Evolutionary conservation across 1,284 basidiomycete species (phyloP).

Genomic region (Ceratobasidium sp.): DNA sequence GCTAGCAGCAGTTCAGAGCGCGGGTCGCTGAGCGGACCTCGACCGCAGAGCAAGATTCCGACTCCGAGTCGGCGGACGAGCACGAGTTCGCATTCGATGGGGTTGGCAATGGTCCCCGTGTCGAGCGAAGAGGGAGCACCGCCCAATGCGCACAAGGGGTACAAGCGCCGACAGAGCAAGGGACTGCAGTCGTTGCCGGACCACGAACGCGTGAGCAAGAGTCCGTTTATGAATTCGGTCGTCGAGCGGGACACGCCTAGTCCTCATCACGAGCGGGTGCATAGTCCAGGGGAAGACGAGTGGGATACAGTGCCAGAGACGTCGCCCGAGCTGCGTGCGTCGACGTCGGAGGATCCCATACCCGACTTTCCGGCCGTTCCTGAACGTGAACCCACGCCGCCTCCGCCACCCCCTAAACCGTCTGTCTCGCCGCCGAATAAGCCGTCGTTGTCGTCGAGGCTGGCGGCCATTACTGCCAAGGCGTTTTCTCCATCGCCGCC

Average conservation of each 20-base stretch:
- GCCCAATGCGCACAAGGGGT: conserved; percentile 48
- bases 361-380: not conserved
- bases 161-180: conserved; percentile 76
- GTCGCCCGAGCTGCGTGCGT: conserved; percentile 10
- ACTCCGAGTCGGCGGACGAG: conserved; percentile 38
- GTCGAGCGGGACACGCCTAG: conserved; percentile 5
- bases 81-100: not conserved
- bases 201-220: conserved; percentile 81
- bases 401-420: conserved; percentile 14
- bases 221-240: conserved; percentile 67
- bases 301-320: conserved; percentile 8
- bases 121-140: conserved; percentile 23
- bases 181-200: conserved; percentile 75
- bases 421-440: conserved; percentile 21
- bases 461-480: conserved; percentile 34
- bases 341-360: not conserved
- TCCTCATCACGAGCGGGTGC: conserved; percentile 12
- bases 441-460: conserved; percentile 34
- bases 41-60: conserved; percentile 38
- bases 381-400: conserved; percentile 14
- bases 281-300: conserved; percentile 18
- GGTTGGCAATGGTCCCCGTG: not conserved
- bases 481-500: conserved; percentile 46
- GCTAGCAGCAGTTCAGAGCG: conserved; percentile 8
- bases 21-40: conserved; percentile 27